These are phyloP conservation scores for Aspergillus quadricinctus DNA, from an alignment of 2,329 filamentous ascomycete species.

Conservation along the genomic window DNA sequence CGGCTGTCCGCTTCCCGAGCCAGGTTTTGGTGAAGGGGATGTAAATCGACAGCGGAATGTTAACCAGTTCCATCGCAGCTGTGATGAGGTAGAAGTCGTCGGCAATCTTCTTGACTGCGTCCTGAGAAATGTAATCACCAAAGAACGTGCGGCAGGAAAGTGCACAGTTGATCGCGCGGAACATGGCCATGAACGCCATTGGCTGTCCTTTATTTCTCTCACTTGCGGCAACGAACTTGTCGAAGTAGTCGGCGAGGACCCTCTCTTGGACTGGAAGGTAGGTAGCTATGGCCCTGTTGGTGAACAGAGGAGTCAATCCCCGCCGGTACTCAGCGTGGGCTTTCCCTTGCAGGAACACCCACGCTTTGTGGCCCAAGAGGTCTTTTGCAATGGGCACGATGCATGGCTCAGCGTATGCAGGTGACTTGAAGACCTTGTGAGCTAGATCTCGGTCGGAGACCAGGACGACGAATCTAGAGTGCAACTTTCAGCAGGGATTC, in stretches of 20 bases:
- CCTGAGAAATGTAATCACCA: conserved; percentile 81
- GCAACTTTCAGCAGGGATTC: conserved; percentile 1
- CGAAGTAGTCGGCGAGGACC: conserved; percentile 75
- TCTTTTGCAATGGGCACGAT: conserved; percentile 85
- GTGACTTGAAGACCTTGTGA: conserved; percentile 87
- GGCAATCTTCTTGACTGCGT: conserved; percentile 80
- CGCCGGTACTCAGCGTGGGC: conserved; percentile 87
- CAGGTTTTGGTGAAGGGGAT: conserved; percentile 83
- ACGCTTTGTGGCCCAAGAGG: conserved; percentile 78
- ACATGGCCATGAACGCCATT: conserved; percentile 73
- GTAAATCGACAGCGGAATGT: conserved; percentile 73
- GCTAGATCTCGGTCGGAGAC: conserved; percentile 85
- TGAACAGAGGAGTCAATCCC: conserved; percentile 83
- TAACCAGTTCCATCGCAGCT: conserved; percentile 84
- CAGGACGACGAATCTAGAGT: conserved; percentile 77
- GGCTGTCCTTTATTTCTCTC: conserved; percentile 63
- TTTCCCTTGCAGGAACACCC: conserved; percentile 89
- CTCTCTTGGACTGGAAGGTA: conserved; percentile 88
- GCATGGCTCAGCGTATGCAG: conserved; percentile 78
- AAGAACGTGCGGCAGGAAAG: conserved; percentile 87
- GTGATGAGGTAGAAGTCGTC: conserved; percentile 92
- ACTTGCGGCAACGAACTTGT: conserved; percentile 67
- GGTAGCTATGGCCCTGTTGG: conserved; percentile 71
- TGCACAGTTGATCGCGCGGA: conserved; percentile 85
- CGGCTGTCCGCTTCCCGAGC: conserved; percentile 83